A percentile compares a stretch with the other conserved stretches of the same genome.
phyloP scores from a whole-genome alignment of 2,329 filamentous ascomycete genomes.

The Ilyonectria destructans region DNA sequence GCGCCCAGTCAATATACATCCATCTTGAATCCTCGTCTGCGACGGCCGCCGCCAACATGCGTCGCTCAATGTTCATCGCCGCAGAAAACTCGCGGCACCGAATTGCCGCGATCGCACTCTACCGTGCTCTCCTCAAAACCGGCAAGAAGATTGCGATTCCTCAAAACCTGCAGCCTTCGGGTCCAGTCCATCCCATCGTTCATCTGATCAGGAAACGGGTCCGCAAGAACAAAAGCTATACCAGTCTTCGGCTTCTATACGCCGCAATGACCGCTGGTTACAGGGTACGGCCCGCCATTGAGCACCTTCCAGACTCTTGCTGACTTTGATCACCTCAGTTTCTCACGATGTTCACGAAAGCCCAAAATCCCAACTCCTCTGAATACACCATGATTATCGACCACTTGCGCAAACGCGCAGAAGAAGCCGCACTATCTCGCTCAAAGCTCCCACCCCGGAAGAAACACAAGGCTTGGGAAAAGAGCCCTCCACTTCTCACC shows the following conservation, averaged over 20 bases:
- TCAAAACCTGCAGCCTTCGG: conserved; percentile 55
- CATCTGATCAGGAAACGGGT: conserved; percentile 76
- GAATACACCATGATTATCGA: conserved; percentile 61
- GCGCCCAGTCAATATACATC: conserved; percentile 23
- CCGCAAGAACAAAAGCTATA: conserved; percentile 70
- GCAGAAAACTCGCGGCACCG: conserved; percentile 69
- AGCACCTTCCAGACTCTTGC: neutral
- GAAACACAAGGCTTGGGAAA: conserved; percentile 5
- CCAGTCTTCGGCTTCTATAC: conserved; percentile 73
- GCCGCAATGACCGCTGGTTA: conserved; percentile 79
- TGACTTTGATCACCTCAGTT: conserved; percentile 50
- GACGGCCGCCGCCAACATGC: conserved; percentile 41
- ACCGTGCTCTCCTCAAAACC: conserved; percentile 77
- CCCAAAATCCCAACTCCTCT: conserved; percentile 55
- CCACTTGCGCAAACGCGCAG: conserved; percentile 57
- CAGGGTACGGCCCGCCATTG: conserved; percentile 60
- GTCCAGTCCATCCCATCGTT: conserved; percentile 63
- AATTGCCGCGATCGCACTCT: conserved; percentile 77
- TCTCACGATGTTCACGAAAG: conserved; percentile 59
- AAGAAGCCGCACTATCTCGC: conserved; percentile 43
- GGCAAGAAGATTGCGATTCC: conserved; percentile 69
- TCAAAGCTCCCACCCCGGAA: conserved; percentile 37
- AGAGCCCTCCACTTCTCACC: conserved; percentile 50
- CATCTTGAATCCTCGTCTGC: neutral
- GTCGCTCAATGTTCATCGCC: conserved; percentile 60